These are phyloP conservation scores for Selaginella tamariscina DNA, from an alignment of 75 land plant species.

Conservation along the genomic window DNA sequence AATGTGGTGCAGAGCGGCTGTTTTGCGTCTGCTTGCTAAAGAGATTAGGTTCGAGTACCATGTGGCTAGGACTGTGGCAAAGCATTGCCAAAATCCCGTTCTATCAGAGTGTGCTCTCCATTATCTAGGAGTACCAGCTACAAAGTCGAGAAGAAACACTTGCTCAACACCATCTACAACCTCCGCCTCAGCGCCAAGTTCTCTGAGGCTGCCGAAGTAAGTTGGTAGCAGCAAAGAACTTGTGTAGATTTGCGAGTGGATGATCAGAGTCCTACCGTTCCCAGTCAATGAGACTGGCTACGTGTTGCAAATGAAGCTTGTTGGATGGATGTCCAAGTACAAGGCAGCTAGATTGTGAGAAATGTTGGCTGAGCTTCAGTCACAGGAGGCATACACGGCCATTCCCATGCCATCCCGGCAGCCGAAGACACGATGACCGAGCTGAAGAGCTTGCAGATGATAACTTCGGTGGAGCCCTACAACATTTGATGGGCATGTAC, in stretches of 20 bases:
- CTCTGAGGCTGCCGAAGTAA: background rate
- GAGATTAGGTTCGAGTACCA: background rate
- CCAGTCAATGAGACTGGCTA: background rate
- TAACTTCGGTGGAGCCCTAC: background rate
- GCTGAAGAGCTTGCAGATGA: background rate
- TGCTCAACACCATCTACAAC: background rate
- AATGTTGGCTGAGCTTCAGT: background rate
- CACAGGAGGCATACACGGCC: background rate
- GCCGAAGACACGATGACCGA: background rate
- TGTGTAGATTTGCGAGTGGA: background rate
- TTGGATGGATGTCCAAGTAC: background rate
- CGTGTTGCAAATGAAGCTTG: background rate
- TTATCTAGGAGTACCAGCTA: background rate
- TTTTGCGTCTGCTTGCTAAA: too few relatives aligned
- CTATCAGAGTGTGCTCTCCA: background rate
- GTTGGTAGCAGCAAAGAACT: background rate
- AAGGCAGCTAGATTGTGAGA: background rate
- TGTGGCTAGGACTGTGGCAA: background rate
- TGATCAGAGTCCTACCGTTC: background rate
- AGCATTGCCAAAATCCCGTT: background rate
- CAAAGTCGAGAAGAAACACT: background rate
- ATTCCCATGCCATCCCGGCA: background rate
- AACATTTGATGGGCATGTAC: background rate
- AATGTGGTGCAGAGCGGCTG: too few relatives aligned
- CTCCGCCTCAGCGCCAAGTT: background rate